A percentile compares a stretch with the other conserved stretches of the same genome.
These are phyloP conservation scores for Aspergillus arachidicola DNA, from an alignment of 2,329 filamentous ascomycete genomes.

Conservation along the genomic window DNA sequence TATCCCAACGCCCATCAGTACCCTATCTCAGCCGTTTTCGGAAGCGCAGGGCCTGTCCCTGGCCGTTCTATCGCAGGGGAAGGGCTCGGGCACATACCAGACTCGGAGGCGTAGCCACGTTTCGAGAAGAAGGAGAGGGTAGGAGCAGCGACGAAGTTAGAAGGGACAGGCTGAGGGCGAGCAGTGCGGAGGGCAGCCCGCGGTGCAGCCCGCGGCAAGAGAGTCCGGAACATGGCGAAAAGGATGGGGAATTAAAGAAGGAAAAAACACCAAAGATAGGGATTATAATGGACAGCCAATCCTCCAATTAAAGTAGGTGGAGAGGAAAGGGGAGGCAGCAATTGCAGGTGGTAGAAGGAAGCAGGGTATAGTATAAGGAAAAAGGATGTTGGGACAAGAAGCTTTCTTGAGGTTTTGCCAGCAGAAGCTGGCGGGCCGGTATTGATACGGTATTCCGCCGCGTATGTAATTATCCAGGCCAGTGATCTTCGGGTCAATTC, in stretches of 20 bases:
- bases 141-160: conserved; percentile 39
- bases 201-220: conserved; percentile 53
- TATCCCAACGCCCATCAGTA: conserved; percentile 39
- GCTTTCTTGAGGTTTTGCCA: conserved; percentile 26
- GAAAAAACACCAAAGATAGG: conserved; percentile 27
- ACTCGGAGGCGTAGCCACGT: conserved; percentile 59
- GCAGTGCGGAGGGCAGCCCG: conserved; percentile 45
- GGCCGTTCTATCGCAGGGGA: not conserved
- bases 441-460: conserved; percentile 23
- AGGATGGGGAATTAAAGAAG: conserved; percentile 22
- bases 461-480: conserved; percentile 23
- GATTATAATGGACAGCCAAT: conserved; percentile 29
- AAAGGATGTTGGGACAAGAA: conserved; percentile 29
- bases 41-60: conserved; percentile 19
- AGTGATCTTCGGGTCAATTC: conserved; percentile 20
- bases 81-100: conserved; percentile 36
- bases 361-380: conserved; percentile 20
- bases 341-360: conserved; percentile 19
- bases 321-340: conserved; percentile 25
- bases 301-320: conserved; percentile 30
- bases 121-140: conserved; percentile 54
- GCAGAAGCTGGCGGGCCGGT: conserved; percentile 27
- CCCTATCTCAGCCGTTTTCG: conserved; percentile 19
- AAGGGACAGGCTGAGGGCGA: conserved; percentile 38
- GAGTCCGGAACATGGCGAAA: conserved; percentile 54